Evolutionary conservation across 208 protist genomes (phyloP).

Genomic region (Angomonas deanei): DNA sequence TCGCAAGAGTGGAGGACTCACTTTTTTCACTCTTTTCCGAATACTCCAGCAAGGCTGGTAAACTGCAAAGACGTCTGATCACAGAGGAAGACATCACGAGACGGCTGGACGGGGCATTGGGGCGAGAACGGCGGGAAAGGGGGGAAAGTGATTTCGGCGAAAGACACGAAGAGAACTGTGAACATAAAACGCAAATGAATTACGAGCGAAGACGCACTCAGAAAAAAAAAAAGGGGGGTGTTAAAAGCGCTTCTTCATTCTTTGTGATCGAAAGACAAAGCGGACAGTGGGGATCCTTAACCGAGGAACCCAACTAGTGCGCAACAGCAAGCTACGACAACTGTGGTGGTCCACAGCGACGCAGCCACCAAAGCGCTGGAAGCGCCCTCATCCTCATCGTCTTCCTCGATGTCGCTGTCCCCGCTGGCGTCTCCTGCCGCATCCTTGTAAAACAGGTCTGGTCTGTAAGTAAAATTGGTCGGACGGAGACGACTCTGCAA

Average conservation of each 20-base stretch:
- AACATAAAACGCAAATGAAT: no score
- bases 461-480: slow-evolving; percentile 9
- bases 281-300: no score
- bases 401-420: neutral
- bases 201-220: no score
- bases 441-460: neutral
- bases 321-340: neutral
- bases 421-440: neutral
- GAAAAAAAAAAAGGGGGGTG: no score
- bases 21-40: neutral
- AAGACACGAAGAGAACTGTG: no score
- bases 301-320: neutral
- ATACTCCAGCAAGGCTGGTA: neutral
- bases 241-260: no score
- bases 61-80: neutral
- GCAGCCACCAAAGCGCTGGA: neutral
- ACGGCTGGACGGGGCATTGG: no score
- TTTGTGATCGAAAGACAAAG: no score
- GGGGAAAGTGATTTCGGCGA: no score
- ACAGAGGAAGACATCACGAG: neutral
- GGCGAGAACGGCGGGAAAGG: no score
- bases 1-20: no score
- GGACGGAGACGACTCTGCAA: slow-evolving; percentile 31
- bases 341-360: neutral
- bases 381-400: neutral